Evolutionary conservation across 192 early-diverging fungal species (phyloP).

Genomic region (Coemansia sp.): DNA sequence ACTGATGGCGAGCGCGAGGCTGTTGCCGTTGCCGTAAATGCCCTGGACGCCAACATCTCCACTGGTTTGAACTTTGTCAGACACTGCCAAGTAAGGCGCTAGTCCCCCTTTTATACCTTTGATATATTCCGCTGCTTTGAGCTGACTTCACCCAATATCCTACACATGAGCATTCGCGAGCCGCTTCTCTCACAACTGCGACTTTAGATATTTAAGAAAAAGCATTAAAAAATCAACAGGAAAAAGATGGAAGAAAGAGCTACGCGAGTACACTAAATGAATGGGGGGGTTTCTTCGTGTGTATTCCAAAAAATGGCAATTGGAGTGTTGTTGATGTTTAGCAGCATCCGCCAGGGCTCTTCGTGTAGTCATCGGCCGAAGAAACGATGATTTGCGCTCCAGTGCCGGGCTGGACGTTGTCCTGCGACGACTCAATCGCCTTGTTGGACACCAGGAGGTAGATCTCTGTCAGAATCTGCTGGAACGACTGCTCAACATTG

Average conservation of each 20-base stretch:
- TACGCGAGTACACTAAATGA: slow-evolving; percentile 3
- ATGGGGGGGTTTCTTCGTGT: background rate
- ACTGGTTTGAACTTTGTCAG: slow-evolving; percentile 84
- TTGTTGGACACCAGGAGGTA: slow-evolving; percentile 97
- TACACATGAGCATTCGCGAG: background rate
- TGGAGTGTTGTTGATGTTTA: slow-evolving; percentile 36
- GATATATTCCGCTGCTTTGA: background rate
- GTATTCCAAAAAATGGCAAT: background rate
- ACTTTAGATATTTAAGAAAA: background rate
- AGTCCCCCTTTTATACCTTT: background rate
- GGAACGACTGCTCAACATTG: slow-evolving; percentile 96
- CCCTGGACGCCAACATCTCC: slow-evolving; percentile 84
- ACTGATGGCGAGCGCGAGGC: slow-evolving; percentile 76
- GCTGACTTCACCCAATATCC: too few relatives aligned
- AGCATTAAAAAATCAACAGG: background rate
- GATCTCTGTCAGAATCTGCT: slow-evolving; percentile 89
- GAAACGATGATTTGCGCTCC: slow-evolving; percentile 69
- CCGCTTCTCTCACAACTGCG: background rate
- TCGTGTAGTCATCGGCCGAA: slow-evolving; percentile 58
- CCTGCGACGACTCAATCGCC: slow-evolving; percentile 79
- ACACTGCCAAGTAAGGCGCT: slow-evolving; percentile 9
- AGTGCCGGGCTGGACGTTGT: slow-evolving; percentile 64
- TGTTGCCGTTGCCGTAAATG: slow-evolving; percentile 69
- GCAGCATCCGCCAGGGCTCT: slow-evolving; percentile 65
- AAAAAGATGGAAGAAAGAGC: background rate